A percentile compares a stretch with the other conserved stretches of the same genome.
These are phyloP conservation scores for Mycena epipterygia DNA, from an alignment of 768 basidiomycete species.

Conservation along the genomic window DNA sequence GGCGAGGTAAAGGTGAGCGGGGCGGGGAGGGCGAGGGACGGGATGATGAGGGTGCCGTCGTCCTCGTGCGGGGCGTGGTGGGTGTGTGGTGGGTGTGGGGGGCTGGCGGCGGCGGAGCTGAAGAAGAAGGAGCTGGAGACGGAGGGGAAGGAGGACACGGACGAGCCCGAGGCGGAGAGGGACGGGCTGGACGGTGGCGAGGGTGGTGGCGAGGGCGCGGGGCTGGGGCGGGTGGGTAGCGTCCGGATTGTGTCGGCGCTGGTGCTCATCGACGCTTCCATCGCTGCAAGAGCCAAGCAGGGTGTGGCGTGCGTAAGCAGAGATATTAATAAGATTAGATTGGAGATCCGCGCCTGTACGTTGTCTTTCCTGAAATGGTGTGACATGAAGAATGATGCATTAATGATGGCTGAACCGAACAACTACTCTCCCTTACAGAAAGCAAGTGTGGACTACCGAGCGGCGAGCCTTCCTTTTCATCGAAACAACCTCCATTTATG, in stretches of 20 bases:
- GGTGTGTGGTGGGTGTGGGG: constrained; percentile 63
- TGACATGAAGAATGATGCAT: no score
- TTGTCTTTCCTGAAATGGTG: no score
- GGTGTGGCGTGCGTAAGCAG: not conserved
- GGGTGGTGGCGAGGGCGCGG: constrained; percentile 43
- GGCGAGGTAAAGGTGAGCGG: not conserved
- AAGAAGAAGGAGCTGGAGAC: constrained; percentile 85
- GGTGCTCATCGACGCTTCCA: constrained; percentile 52
- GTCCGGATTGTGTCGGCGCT: constrained; percentile 58
- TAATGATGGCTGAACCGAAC: no score
- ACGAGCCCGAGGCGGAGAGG: constrained; percentile 58
- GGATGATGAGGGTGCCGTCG: constrained; percentile 31
- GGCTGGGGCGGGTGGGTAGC: constrained; percentile 39
- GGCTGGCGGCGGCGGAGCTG: constrained; percentile 79
- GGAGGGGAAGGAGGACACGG: constrained; percentile 79
- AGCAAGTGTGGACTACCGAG: no score
- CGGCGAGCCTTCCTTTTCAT: no score
- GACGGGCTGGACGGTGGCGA: constrained; percentile 73
- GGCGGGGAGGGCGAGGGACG: constrained; percentile 17
- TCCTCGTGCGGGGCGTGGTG: not conserved
- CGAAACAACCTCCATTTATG: no score
- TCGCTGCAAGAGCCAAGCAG: constrained; percentile 26
- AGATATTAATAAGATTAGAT: not conserved
- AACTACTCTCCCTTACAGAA: no score
- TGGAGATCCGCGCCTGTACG: no score